Base-by-base conservation (phyloP, 345 rosid genomes). In the Euphorbia lathyris region DNA sequence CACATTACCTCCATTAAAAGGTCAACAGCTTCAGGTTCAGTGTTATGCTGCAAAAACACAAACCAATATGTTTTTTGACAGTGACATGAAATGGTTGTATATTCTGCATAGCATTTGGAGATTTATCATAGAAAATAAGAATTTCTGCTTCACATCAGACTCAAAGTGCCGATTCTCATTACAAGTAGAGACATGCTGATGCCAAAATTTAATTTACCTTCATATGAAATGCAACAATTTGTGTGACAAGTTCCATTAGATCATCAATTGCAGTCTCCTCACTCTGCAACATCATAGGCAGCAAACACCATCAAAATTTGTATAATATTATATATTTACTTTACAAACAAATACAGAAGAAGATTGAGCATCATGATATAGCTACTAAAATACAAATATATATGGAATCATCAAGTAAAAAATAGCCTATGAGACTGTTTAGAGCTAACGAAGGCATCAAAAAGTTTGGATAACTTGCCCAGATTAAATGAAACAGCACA, bases 11-110 rank as follows among this genome's bases (percentile, higher is more conserved):
- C 99, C 97, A 95, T 95, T 70, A 95, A 75, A 62, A 95, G 89
- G 83, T 95, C 96, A 76, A 95, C 94, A 74, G 98, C 99, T 81
- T 95, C 99, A 10, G 99, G 96, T 84, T 95, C 98, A 38, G 97
- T 94, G 80, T 95, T 95, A 79, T 95, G 97, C 97, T 95, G 86
- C 77, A 36, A 27, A 78, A 25, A 72, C 72, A 22, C 29, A 19
- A 67, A 2, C 5, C 45, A 43, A 13, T 1, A 59, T 50, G 22
- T 30, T 59, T 6, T 59, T 40, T 19, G 2, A 4, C 0, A 19
- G 25, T 16, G 10, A 42, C 7, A 40, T 61, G 51, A 32, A 17
- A 17, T 0, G 25, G 51, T 20, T 40, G 1, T 16, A 68, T 6
- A 7, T 12, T 69, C 7, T 11, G 36, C 9, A 40, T 13, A 27